Evolutionary conservation across 352 stramenopile species (phyloP).

Genomic region (Pythium chondricola): DNA sequence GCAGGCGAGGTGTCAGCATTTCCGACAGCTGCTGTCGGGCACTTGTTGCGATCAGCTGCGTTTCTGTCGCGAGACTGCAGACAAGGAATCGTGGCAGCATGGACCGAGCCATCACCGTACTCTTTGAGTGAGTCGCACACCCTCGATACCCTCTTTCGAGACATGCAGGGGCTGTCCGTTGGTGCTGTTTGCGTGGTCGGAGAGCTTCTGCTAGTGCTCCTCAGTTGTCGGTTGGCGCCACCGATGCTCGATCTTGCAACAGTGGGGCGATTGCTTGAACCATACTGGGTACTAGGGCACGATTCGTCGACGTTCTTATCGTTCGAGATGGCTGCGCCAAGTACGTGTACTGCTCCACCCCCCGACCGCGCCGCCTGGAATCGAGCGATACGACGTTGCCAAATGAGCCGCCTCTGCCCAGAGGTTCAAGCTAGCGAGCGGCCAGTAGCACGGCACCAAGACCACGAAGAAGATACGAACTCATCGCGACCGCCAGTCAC

Average conservation of each 20-base stretch:
- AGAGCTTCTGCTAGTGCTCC: conserved; percentile 48
- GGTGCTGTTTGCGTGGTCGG: conserved; percentile 40
- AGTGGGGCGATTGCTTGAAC: conserved; percentile 32
- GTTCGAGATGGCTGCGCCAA: background rate
- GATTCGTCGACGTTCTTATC: background rate
- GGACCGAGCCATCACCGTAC: conserved; percentile 31
- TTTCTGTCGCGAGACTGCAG: conserved; percentile 14
- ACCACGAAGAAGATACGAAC: conserved; percentile 4
- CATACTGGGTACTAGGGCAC: conserved; percentile 36
- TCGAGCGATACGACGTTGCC: conserved; percentile 49
- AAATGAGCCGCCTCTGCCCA: conserved; percentile 28
- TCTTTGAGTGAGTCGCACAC: conserved; percentile 40
- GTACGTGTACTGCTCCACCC: background rate
- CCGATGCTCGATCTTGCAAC: conserved; percentile 15
- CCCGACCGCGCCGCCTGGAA: conserved; percentile 53
- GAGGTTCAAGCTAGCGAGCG: conserved; percentile 8
- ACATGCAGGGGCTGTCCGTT: conserved; percentile 25
- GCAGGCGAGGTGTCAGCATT: conserved; percentile 27
- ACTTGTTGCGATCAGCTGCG: conserved; percentile 33
- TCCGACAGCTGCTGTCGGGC: conserved; percentile 33
- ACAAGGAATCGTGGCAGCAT: conserved; percentile 1
- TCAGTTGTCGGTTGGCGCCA: conserved; percentile 22
- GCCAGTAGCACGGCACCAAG: background rate
- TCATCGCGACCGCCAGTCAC: background rate
- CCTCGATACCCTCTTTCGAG: conserved; percentile 33